phyloP scores from a whole-genome alignment of 805 yeast species.

The Pichia thaimueangensis region DNA sequence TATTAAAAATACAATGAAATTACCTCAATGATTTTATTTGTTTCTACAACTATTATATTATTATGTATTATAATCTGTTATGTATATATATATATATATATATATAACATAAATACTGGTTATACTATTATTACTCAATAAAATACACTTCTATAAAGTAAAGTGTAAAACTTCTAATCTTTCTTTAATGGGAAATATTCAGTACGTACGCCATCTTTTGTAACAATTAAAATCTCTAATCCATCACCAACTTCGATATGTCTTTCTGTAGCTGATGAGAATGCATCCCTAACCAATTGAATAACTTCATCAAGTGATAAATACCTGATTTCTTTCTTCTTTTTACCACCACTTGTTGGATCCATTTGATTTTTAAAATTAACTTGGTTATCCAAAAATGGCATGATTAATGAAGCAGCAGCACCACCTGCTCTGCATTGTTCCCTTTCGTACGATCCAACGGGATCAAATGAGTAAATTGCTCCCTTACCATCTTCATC shows the following conservation, averaged over 20 bases:
- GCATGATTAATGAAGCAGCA: conserved; percentile 93
- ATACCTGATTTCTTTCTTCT: conserved; percentile 54
- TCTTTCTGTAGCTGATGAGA: conserved; percentile 94
- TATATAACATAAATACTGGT: too few species aligned
- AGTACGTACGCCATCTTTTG: conserved; percentile 85
- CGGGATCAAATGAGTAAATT: conserved; percentile 94
- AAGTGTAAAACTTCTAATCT: conserved; percentile 60
- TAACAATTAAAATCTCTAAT: conserved; percentile 80
- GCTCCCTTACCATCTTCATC: conserved; percentile 92
- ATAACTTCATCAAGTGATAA: conserved; percentile 80
- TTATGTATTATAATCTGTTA: too few species aligned
- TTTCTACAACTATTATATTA: too few species aligned
- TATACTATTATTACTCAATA: too few species aligned
- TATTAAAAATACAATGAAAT: conserved; percentile 68
- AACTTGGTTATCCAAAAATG: conserved; percentile 95
- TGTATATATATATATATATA: too few species aligned
- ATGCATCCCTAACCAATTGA: conserved; percentile 86
- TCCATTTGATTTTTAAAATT: conserved; percentile 89
- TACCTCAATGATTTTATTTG: conserved; percentile 35
- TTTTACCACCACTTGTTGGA: conserved; percentile 67
- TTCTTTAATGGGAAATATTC: conserved; percentile 83
- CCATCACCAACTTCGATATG: conserved; percentile 98
- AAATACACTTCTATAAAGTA: too few species aligned
- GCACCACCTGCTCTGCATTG: conserved; percentile 98
- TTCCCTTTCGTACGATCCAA: conserved; percentile 95